Evolutionary conservation across 2,329 filamentous ascomycete genomes (phyloP), one percentile per base, ranked within the genome.

Genomic region (Fusarium scirpi): DNA sequence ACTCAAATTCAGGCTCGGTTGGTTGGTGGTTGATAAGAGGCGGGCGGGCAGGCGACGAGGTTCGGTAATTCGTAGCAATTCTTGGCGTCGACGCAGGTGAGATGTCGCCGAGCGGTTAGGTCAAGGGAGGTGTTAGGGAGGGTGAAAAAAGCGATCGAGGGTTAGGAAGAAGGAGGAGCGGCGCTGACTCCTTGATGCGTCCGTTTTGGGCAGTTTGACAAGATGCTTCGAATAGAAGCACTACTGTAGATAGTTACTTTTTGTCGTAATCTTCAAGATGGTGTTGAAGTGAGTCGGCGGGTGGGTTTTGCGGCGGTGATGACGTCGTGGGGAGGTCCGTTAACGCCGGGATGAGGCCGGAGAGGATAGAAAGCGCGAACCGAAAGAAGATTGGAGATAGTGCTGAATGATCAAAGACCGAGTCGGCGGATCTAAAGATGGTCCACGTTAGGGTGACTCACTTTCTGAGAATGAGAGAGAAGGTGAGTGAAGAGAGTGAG

Each of bases 91-190:
- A 57, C 59, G 62, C 62, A 51, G 51, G 46, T 67, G 38, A 51
- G 55, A 44, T 47, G 46, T 40, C 25, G 55, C 24, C 27, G 52
- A 45, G 52, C 47, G 43, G 43, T 54, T 27, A 44, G 54, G 27
- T 24, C 52, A 53, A 59, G 52, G 62, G 60, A 61, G 63, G 73
- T 81, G 64, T 76, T 87, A 87, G 69, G 85, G 86, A 80, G 86
- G 86, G 72, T 88, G 85, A 74, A 85, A 83, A 68, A 85, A 78
- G 78, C 83, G 78, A 78, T 87, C 82, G 77, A 85, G 79, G 74
- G 81, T 76, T 82, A 84, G 84, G 78, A 86, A 81, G 76, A 84
- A 77, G 78, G 85, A 80, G 76, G 76, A 80, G 76, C 77, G 79
- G 77, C 79, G 80, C 74, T 76, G 80, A 81, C 78, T 78, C 80